Percentiles rank a stretch among this genome's conserved stretches.
These are phyloP conservation scores for bread wheat (Triticum aestivum) DNA, from an alignment of 176 grass and related monocot species.

Conservation along the genomic window IWGSC_CS_RefSeq_v2.1 NC_057796.1:465573989-465574488, in stretches of 20 bases:
- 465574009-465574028: slow-evolving; percentile 38
- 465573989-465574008: not conserved
- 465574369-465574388: not conserved
- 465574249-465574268: slow-evolving; percentile 87
- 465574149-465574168: not conserved
- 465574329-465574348: slow-evolving; percentile 70
- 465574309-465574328: slow-evolving; percentile 53
- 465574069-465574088: not conserved
- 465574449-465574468: not conserved
- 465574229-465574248: slow-evolving; percentile 68
- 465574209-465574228: slow-evolving; percentile 80
- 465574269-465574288: slow-evolving; percentile 45
- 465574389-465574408: not conserved
- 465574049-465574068: not conserved
- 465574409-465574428: not conserved
- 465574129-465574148: not conserved
- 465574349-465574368: slow-evolving; percentile 89
- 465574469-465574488: too few species aligned
- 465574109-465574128: slow-evolving; percentile 11
- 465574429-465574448: too few species aligned
- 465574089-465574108: slow-evolving; percentile 16
- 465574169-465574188: not conserved
- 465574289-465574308: slow-evolving; percentile 38
- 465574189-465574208: not conserved
- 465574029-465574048: not conserved